Base-by-base conservation (phyloP, 1,284 basidiomycete genomes). In the Cryptococcus wingfieldii region DNA sequence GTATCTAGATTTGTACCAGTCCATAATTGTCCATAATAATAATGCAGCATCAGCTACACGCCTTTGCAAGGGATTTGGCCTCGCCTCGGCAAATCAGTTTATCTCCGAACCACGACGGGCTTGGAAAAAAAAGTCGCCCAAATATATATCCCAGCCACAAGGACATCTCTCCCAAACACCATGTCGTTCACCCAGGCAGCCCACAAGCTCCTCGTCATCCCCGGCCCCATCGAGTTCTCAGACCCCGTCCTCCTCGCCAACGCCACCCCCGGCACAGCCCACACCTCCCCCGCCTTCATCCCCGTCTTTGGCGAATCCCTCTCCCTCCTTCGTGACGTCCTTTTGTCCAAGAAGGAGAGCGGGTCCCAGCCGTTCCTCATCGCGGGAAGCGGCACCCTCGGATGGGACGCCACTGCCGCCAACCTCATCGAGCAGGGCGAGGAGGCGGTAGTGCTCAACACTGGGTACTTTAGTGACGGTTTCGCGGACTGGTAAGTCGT, bases 341-440 rank as follows among this genome's bases (percentile, higher is more conserved):
- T 96, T 45, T 85, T 86, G 76, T 86, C 92, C 41, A 81, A 84
- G 57, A 87, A 59, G 18, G 58, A 66, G 44, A 54, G 51, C 31
- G 69, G 58, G 1, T 63, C 82, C 1, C 94, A 97, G 72, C 88
- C 90, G 1, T 89, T 98, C 80, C 79, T 97, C 65, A 87, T 96
- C 53, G 85, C 92, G 31, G 95, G 95, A 2, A 89, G 87, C 50
- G 94, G 94, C n/a, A 98, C 94, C 3, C 80, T 98, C 39, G 94
- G 94, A 37, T 96, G 94, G 92, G 80, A 79, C 56, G 71, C 70
- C 16, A 86, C 89, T 41, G 84, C 86, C 0, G 83, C 88, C 28
- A 96, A 97, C 76, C 81, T 96, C 46, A 80, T 95, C 25, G 81
- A 84, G 76, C 81, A 83, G 1, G 88, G 86, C 50, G 90, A 96